Conservation (phyloP, 345 rosid species). For the Heritiera fomes region DNA sequence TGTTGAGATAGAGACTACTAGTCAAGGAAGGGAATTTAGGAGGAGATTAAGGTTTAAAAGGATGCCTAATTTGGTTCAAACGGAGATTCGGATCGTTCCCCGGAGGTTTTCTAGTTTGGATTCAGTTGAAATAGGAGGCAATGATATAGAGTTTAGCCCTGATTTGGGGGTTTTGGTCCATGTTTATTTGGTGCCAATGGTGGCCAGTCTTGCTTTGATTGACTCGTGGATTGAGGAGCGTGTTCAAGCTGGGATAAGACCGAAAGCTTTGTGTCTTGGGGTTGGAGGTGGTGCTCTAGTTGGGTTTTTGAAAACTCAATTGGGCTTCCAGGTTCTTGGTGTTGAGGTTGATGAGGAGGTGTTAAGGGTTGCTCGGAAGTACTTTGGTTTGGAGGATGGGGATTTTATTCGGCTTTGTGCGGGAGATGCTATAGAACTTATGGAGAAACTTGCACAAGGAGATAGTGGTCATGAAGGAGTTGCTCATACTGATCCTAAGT, state of each 20-base stretch:
- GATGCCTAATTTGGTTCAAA: conserved; percentile 76
- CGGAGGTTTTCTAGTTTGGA: conserved; percentile 12
- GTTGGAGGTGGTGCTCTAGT: conserved; percentile 87
- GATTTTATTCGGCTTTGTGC: conserved; percentile 35
- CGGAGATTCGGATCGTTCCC: conserved; percentile 53
- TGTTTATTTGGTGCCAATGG: conserved; percentile 79
- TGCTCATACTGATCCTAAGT: conserved; percentile 25
- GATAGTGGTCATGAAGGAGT: neutral
- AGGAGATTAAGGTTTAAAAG: conserved; percentile 90
- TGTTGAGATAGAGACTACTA: conserved; percentile 48
- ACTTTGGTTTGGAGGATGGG: conserved; percentile 64
- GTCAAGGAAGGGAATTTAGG: conserved; percentile 50
- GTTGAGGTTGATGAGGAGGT: conserved; percentile 74
- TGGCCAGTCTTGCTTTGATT: conserved; percentile 57
- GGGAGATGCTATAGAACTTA: conserved; percentile 57
- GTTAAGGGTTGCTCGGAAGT: conserved; percentile 51
- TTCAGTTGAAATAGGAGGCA: conserved; percentile 30
- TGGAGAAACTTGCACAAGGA: conserved; percentile 41
- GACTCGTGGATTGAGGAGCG: conserved; percentile 28
- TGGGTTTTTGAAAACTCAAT: conserved; percentile 50
- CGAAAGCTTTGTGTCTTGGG: conserved; percentile 73
- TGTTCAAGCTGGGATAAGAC: conserved; percentile 35
- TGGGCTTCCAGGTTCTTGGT: conserved; percentile 68
- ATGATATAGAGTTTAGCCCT: conserved; percentile 37
- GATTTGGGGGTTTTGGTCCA: conserved; percentile 62